A percentile compares a stretch with the other conserved stretches of the same genome.
These are phyloP conservation scores for Aegilops sharonensis DNA, from an alignment of 176 grass and related monocot genomes.

Conservation along the genomic window DNA sequence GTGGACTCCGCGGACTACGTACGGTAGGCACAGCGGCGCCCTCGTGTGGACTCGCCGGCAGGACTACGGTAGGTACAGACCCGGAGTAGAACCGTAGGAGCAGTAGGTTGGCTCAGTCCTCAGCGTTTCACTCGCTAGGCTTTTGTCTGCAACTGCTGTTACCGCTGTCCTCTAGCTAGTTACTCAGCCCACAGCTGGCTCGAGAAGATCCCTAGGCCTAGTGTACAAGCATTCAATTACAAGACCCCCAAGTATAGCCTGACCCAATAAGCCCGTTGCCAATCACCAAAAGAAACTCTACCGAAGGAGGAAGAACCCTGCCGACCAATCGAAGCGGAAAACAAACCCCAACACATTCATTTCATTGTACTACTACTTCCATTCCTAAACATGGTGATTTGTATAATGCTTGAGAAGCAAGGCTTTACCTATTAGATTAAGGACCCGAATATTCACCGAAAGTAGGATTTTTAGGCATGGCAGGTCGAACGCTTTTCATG, in stretches of 20 bases:
- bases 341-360: not conserved
- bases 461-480: too few relatives aligned
- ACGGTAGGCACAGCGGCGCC: not conserved
- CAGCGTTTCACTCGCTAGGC: conserved; percentile 27
- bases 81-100: not conserved
- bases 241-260: not conserved
- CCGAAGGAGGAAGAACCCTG: not conserved
- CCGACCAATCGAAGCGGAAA: not conserved
- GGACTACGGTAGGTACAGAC: conserved; percentile 12
- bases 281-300: not conserved
- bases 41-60: conserved; percentile 9
- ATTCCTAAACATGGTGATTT: not conserved
- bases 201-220: conserved; percentile 27
- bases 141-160: conserved; percentile 32
- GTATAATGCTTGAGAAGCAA: not conserved
- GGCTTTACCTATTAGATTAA: not conserved
- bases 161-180: conserved; percentile 31
- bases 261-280: not conserved
- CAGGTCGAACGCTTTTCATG: too few relatives aligned
- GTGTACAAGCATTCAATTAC: conserved; percentile 16
- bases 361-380: not conserved
- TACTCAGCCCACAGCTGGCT: conserved; percentile 20
- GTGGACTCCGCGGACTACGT: conserved; percentile 31
- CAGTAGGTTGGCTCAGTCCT: conserved; percentile 15
- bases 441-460: too few relatives aligned